Percentiles rank a stretch among this genome's conserved stretches.
Evolutionary conservation across 2,329 filamentous ascomycete genomes (phyloP).

Genomic region (Penicillium sp.): DNA sequence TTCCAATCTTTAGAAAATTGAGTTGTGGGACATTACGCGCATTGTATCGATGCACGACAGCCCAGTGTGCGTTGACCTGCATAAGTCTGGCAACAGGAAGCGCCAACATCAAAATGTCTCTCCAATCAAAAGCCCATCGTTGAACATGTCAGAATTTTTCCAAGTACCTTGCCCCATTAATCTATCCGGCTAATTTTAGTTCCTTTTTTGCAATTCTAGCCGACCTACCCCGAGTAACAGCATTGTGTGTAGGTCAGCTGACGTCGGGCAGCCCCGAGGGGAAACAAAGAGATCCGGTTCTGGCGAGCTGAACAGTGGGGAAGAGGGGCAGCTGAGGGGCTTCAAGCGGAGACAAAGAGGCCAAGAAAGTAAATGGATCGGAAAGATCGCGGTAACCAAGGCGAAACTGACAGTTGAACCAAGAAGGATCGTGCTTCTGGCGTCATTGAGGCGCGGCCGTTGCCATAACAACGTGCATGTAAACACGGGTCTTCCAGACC

Average conservation of each 20-base stretch:
- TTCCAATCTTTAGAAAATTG: background rate
- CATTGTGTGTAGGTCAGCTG: constrained; percentile 4
- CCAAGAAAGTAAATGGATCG: constrained; percentile 18
- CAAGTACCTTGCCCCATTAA: background rate
- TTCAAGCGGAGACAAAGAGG: constrained; percentile 8
- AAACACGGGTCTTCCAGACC: constrained; percentile 33
- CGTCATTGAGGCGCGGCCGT: constrained; percentile 27
- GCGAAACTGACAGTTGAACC: constrained; percentile 15
- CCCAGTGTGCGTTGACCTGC: constrained; percentile 4
- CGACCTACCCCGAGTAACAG: background rate
- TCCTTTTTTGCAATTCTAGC: background rate
- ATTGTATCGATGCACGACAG: background rate
- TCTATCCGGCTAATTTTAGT: background rate
- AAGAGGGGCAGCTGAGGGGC: constrained; percentile 14
- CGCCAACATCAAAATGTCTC: background rate
- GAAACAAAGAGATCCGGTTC: constrained; percentile 3
- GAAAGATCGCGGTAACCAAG: constrained; percentile 11
- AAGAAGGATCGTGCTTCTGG: constrained; percentile 15
- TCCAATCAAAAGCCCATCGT: background rate
- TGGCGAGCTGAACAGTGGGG: constrained; percentile 27
- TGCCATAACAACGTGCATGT: constrained; percentile 39
- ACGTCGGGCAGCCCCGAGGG: constrained; percentile 2
- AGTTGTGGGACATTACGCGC: constrained; percentile 7
- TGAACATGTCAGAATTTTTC: background rate
- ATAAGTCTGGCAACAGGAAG: constrained; percentile 1